phyloP scores from a whole-genome alignment of 768 basidiomycete genomes.

The Xerocomellus amylosporus region DNA sequence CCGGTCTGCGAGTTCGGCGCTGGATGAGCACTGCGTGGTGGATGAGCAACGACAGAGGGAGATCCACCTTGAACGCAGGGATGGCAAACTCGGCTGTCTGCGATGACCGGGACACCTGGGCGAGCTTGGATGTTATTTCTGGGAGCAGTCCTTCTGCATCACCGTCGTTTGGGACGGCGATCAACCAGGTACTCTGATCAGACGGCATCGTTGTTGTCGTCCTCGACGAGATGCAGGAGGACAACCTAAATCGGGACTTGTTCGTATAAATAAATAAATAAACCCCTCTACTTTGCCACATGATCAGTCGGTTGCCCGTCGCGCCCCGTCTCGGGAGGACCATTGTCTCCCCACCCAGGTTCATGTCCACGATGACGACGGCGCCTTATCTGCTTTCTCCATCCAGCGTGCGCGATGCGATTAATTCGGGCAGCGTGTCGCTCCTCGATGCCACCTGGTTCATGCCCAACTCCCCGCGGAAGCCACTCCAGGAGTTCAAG shows the following conservation, averaged over 20 bases:
- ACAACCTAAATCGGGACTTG: conserved; percentile 17
- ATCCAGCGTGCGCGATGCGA: conserved; percentile 39
- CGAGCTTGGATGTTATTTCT: conserved; percentile 62
- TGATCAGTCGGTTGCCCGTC: conserved; percentile 2
- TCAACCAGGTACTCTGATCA: conserved; percentile 93
- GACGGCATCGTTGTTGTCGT: conserved; percentile 69
- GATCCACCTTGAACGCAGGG: conserved; percentile 84
- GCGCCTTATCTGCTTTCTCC: conserved; percentile 56
- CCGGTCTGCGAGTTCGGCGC: conserved; percentile 62
- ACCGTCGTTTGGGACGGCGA: conserved; percentile 82
- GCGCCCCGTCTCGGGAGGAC: conserved; percentile 9
- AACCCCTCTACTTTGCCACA: conserved; percentile 1
- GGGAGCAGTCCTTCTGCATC: conserved; percentile 75
- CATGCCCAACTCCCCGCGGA: conserved; percentile 85
- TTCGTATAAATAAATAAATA: conserved; percentile 18
- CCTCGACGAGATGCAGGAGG: neutral
- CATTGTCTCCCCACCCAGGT: conserved; percentile 15
- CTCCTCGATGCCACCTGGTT: conserved; percentile 86
- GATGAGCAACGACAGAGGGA: neutral
- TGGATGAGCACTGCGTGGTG: conserved; percentile 4
- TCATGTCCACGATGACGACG: conserved; percentile 38
- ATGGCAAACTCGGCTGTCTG: conserved; percentile 59
- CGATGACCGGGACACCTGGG: conserved; percentile 51
- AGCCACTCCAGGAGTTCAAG: conserved; percentile 65
- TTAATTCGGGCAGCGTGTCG: conserved; percentile 31